Base-by-base conservation (phyloP, 768 basidiomycete genomes). In the Kwoniella dejecticola region DNA sequence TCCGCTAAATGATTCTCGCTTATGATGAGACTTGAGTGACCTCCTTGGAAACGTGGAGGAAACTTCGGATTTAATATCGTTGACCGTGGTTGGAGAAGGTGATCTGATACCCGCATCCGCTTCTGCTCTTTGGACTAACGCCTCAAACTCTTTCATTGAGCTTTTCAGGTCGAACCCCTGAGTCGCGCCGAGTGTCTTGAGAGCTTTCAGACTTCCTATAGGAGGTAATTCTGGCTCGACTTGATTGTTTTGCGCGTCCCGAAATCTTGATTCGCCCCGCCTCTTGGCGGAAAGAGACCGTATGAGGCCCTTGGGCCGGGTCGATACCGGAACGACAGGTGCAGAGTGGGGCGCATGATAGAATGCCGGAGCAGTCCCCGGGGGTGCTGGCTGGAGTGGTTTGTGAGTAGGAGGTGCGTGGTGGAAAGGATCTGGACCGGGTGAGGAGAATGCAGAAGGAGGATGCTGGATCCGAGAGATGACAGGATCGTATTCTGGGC, bases 291-390 rank as follows among this genome's bases (percentile, higher is more conserved):
- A 59, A 10, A 59, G 21, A 4, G 57, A 49, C 3, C 57, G 47
- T 6, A 59, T 50, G 8, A 59, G 17, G 8, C 57, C 57, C 19
- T 47, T 48, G 7, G 56, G 56, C 12, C 19, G 47, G 5, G 23
- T 41, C 2, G 33, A 49, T 11, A 40, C 40, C 17, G 57, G 47
- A 19, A 59, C n/a, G 29, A 50, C 48, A 50, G 57, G 57, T 41
- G 57, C 57, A 1, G 57, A 59, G 19, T 59, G 57, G 1, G 57
- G 57, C 0, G 57, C 47, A 41, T 49, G 47, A 27, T 59, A 59
- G 36, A 49, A 31, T 13, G 48, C 40, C 10, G 48, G 48, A 12
- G 47, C 24, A 4, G n/a, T n/a, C 1, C 19, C 23, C 2, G 23
- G 54, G 2, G 27, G 44, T 11, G 38, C 13, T 4, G 40, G 40